Conservation (phyloP, 345 rosid species). For the Punica granatum region DNA sequence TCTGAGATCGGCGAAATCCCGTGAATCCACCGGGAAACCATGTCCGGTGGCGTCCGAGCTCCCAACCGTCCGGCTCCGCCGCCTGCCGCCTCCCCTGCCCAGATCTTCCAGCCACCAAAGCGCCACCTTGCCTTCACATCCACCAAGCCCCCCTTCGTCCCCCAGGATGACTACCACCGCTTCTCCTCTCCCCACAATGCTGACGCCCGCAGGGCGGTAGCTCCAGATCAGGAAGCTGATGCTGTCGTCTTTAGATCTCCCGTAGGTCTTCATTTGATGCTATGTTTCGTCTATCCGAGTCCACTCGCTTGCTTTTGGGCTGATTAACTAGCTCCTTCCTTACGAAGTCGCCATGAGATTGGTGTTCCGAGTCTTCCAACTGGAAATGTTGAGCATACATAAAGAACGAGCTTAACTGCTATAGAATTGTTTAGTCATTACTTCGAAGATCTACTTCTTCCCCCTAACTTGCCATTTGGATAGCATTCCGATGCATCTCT, state of each 20-base stretch:
- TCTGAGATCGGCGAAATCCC: slow-evolving; percentile 3
- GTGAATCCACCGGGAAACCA: slow-evolving; percentile 10
- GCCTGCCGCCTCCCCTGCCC: slow-evolving; percentile 24
- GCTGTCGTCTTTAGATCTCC: slow-evolving; percentile 67
- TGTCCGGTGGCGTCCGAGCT: slow-evolving; percentile 54
- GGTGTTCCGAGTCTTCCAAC: neutral
- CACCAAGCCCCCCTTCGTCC: slow-evolving; percentile 64
- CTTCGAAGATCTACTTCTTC: neutral
- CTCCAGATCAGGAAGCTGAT: slow-evolving; percentile 51
- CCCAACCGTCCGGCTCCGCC: slow-evolving; percentile 30
- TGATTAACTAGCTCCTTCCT: neutral
- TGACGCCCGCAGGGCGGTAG: slow-evolving; percentile 9
- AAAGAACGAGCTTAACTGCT: neutral
- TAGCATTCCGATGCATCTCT: too few species aligned
- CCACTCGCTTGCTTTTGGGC: neutral
- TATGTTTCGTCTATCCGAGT: neutral
- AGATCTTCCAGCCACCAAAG: slow-evolving; percentile 61
- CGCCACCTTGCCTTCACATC: slow-evolving; percentile 72
- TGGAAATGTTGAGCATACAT: neutral
- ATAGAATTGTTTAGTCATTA: neutral
- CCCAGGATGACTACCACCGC: slow-evolving; percentile 61
- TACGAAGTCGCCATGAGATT: too few species aligned
- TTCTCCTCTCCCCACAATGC: slow-evolving; percentile 31
- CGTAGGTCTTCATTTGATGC: slow-evolving; percentile 36
- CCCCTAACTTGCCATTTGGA: too few species aligned